Evolutionary conservation across 257 asterid species (phyloP).

Genomic region (Echium plantagineum): DNA sequence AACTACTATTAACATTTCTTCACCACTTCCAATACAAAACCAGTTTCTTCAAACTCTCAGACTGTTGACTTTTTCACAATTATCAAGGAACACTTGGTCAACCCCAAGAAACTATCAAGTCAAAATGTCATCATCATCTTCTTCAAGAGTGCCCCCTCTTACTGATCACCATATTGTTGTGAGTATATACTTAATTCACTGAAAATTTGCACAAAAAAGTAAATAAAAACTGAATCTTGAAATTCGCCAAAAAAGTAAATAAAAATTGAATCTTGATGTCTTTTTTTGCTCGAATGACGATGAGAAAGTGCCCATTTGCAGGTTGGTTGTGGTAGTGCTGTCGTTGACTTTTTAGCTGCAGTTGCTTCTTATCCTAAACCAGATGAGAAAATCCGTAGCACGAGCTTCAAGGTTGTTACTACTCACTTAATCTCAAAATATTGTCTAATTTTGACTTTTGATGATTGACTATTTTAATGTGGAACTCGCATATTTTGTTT

Average conservation of each 20-base stretch:
- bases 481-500: background rate
- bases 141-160: background rate
- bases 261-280: background rate
- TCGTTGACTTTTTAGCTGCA: constrained; percentile 66
- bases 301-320: constrained; percentile 14
- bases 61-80: background rate
- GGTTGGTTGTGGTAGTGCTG: constrained; percentile 65
- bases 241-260: no score
- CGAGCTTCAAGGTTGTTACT: constrained; percentile 50
- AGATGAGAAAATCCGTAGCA: constrained; percentile 83
- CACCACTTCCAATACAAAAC: background rate
- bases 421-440: no score
- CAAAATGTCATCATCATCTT: background rate
- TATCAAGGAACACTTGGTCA: background rate
- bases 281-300: no score
- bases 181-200: background rate
- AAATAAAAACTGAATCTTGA: background rate
- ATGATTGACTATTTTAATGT: no score
- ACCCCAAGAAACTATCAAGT: background rate
- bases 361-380: constrained; percentile 91
- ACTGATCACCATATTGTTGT: background rate
- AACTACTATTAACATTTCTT: background rate
- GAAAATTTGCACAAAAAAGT: background rate
- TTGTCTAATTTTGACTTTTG: no score
- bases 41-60: background rate